These are phyloP conservation scores for Chalara sp. DNA, from an alignment of 2,329 filamentous ascomycete species.

Conservation along the genomic window DNA sequence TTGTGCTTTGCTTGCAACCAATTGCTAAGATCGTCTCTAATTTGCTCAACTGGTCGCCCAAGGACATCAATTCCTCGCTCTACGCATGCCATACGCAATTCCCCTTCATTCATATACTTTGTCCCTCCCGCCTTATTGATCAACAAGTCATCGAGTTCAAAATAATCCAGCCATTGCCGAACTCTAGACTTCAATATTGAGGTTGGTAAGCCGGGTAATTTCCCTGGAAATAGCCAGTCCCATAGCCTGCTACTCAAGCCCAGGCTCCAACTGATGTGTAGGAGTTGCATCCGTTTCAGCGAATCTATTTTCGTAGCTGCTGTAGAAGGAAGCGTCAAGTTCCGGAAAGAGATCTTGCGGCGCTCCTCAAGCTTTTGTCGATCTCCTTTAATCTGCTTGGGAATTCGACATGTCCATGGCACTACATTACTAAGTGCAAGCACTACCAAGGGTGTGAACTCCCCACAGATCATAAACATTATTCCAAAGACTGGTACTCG, in stretches of 20 bases:
- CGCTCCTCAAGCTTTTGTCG: conserved; percentile 47
- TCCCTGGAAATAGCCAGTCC: conserved; percentile 34
- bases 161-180: conserved; percentile 48
- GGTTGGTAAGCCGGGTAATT: conserved; percentile 32
- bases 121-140: conserved; percentile 58
- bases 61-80: conserved; percentile 59
- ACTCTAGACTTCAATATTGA: conserved; percentile 49
- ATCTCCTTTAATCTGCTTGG: conserved; percentile 59
- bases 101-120: conserved; percentile 48
- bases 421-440: conserved; percentile 63
- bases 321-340: conserved; percentile 21
- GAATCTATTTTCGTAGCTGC: conserved; percentile 16
- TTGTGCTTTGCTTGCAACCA: conserved; percentile 34
- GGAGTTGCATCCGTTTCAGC: conserved; percentile 31
- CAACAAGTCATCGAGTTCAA: conserved; percentile 65
- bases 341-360: conserved; percentile 41
- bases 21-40: conserved; percentile 30
- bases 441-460: conserved; percentile 78
- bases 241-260: conserved; percentile 34
- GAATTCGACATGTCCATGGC: conserved; percentile 77
- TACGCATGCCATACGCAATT: conserved; percentile 63
- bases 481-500: conserved; percentile 73
- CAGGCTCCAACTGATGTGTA: conserved; percentile 34
- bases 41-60: conserved; percentile 28
- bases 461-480: conserved; percentile 71